Evolutionary conservation across 2,329 filamentous ascomycete species (phyloP), one percentile per base, ranked within the genome.

Genomic region (Aspergillus awamori): DNA sequence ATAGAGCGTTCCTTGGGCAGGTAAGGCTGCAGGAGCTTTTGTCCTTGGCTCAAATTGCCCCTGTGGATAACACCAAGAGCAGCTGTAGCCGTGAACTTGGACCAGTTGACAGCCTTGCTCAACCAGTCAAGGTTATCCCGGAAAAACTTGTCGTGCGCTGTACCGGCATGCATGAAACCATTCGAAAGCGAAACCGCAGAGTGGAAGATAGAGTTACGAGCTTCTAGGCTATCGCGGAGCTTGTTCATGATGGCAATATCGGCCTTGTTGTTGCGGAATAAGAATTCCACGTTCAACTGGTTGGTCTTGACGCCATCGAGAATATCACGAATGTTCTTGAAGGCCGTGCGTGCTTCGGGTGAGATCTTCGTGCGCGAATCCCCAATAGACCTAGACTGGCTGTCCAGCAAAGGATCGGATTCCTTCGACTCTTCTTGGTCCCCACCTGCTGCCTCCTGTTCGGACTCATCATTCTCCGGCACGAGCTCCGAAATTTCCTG

Each of bases 51-150:
- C 61, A 99, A 83, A 77, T 99, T 99, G 59, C 95, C 95, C 49
- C 93, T 90, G 77, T 99, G 95, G 65, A 99, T 97, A 55, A 98
- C 95, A 76, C 95, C 95, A 5, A 99, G 83, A 7, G 95, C 95
- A 59, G 95, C 95, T 4, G 95, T 99, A 13, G 95, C 95, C 0
- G 95, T 97, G 76, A 99, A 99, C 76, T 99, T 99, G 63, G 93
- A 97, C 95, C 95, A 99, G 81, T 99, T 99, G 52, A 98, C 93
- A 26, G 95, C 95, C 82, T 98, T 99, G 63, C 94, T 93, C 3
- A 99, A 81, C 95, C 95, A 99, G 67, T 99, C 95, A 24, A 99
- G 80, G 74, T 99, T 99, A 73, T 98, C 93, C 7, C 96, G 87
- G 87, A 99, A 98, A 81, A 99, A 99, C 72, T 94, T 96, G 80